Base-by-base conservation (phyloP, 2,329 filamentous ascomycete genomes). In the Lachnellula arida region DNA sequence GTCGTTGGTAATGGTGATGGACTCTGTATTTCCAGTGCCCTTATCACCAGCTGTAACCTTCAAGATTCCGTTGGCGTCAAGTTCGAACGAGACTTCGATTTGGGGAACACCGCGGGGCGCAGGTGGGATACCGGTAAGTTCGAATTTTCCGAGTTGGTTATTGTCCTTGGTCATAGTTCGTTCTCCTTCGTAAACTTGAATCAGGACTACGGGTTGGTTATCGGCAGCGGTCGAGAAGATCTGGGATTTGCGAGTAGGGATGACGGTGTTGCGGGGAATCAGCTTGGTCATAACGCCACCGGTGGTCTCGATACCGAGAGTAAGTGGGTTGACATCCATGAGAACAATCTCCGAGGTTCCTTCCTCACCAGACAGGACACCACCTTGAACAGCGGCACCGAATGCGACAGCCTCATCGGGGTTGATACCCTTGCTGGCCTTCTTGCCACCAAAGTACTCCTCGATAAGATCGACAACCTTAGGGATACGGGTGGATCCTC, bases 1-100 rank as follows among this genome's bases (percentile, higher is more conserved):
- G 80, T 99, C 94, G 80, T 99, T 97, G 79, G 89, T 97, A 74
- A 99, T 99, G 68, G 94, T 97, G 75, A 99, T 97, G 62, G 88
- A 91, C 82, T 99, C 91, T 62, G 84, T 85, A 84, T 97, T 97
- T 76, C 94, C 94, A 69, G 93, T 97, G 73, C 92, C 94, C 88
- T 97, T 97, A 78, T 99, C 94, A 70, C 89, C 87, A 65, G 94
- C 94, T 64, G 89, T 90, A 62, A 99, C 94, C 82, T 95, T 93
- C 65, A 99, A 85, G 69, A 99, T 97, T 81, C 94, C 93, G 78
- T 99, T 97, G 80, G 91, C 92, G 70, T 99, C 93, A 57, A 99
- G 87, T 76, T 97, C 91, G 75, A 99, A 99, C 34, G 90, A 90
- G 68, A 99, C 94, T 78, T 99, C 94, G 61, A 99, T 97, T 77